These are phyloP conservation scores for Uncinocarpus reesii DNA, from an alignment of 2,329 filamentous ascomycete species.

Conservation along the genomic window DNA sequence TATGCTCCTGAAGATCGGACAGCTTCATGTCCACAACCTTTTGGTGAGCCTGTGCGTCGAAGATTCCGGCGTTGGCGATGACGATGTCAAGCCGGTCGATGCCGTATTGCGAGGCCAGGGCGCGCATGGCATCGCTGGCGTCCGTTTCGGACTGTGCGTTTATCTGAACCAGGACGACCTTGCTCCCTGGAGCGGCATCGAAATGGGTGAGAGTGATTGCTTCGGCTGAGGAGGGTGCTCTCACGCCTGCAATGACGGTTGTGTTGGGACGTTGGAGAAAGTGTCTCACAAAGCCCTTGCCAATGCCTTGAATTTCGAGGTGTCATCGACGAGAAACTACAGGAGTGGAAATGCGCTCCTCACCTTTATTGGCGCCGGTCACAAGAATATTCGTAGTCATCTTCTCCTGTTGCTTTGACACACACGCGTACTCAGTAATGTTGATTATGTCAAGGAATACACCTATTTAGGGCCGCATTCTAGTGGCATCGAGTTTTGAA, in stretches of 20 bases:
- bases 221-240: constrained; percentile 13
- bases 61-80: constrained; percentile 45
- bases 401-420: too few species aligned
- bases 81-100: constrained; percentile 43
- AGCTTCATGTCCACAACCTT: constrained; percentile 15
- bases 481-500: too few species aligned
- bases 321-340: too few species aligned
- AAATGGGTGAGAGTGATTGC: constrained; percentile 7
- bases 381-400: too few species aligned
- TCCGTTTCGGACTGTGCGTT: too few species aligned
- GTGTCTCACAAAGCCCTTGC: constrained; percentile 24
- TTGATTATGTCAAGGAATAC: too few species aligned
- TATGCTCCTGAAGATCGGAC: constrained; percentile 22
- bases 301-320: too few species aligned
- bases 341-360: too few species aligned
- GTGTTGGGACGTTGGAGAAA: constrained; percentile 32
- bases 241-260: constrained; percentile 22
- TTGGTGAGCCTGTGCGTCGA: constrained; percentile 15
- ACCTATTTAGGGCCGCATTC: too few species aligned
- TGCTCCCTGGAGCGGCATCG: neutral
- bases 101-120: too few species aligned
- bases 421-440: too few species aligned
- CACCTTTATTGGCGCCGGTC: too few species aligned
- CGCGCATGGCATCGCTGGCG: neutral
- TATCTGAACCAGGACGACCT: neutral